Percentiles rank a stretch among this genome's conserved stretches.
Evolutionary conservation across 2,329 filamentous ascomycete genomes (phyloP).

Genomic region (Aspergillus sp.): DNA sequence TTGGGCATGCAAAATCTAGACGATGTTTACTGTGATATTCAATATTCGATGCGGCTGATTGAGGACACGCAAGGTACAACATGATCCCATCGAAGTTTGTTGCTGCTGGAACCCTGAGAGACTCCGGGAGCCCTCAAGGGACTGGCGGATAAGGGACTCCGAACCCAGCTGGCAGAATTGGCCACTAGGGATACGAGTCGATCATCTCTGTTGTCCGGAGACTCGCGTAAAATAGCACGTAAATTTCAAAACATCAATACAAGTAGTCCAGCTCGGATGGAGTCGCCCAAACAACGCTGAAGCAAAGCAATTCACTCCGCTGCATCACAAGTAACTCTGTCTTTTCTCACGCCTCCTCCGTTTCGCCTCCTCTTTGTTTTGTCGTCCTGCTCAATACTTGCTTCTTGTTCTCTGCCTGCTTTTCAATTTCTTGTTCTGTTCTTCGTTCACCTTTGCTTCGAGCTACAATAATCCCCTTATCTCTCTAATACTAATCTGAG

Average conservation of each 20-base stretch:
- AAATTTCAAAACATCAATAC: constrained; percentile 3
- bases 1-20: not conserved
- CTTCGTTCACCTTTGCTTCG: not conserved
- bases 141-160: too few relatives aligned
- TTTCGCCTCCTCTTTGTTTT: constrained; percentile 5
- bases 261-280: not conserved
- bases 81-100: not conserved
- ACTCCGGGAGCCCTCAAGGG: too few relatives aligned
- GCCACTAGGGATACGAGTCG: not conserved
- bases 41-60: not conserved
- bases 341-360: constrained; percentile 5
- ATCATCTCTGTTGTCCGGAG: not conserved
- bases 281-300: constrained; percentile 11
- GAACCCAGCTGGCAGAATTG: too few relatives aligned
- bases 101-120: too few relatives aligned
- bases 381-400: constrained; percentile 1
- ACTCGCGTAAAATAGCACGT: not conserved
- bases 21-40: not conserved
- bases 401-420: constrained; percentile 1
- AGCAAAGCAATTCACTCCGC: constrained; percentile 6
- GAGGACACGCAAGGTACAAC: not conserved
- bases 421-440: constrained; percentile 12
- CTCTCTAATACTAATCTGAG: constrained; percentile 14
- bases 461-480: not conserved
- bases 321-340: constrained; percentile 8